Base-by-base conservation (phyloP, 2,329 filamentous ascomycete genomes). In the Talaromyces albobiverticillius region DNA sequence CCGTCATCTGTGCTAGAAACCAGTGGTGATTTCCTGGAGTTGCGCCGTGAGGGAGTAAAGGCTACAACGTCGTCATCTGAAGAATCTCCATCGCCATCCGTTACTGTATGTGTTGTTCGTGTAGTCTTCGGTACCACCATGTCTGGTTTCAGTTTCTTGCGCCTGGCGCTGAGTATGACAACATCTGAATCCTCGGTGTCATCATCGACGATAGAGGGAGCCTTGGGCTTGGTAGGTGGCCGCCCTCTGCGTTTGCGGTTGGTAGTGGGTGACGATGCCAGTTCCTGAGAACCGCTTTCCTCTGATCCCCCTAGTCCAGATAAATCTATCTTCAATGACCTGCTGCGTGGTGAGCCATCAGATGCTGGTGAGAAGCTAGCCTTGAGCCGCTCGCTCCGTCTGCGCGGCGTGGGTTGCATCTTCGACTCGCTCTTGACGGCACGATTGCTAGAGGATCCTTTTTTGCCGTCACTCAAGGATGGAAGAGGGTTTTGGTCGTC, bases 251-350 rank as follows among this genome's bases (percentile, higher is more conserved):
- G 51, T 54, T 67, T 67, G 50, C 61, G 62, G 34, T 46, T 45
- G 36, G 51, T 46, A 25, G n/a, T n/a, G n/a, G 66, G 59, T 14
- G 59, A 58, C 29, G 58, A 52, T 5, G 58, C 57, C 26, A 67
- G 53, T 32, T 68, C 65, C 14, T 67, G 65, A 14, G 61, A 67
- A 46, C 64, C 67, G 31, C 65, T 72, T 23, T 62, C 61, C 52
- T 66, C 66, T 26, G 64, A 43, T 18, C 62, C 63, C 8, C 59
- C 64, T 18, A 66, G 45, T 23, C 42, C 53, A 13, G 54, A 56
- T 10, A 59, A 8, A 34, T 55, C 46, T 3, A 52, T 34, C 20
- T 36, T 50, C 10, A 51, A 52, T 13, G 56, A 53, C 47, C 55
- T 56, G 32, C 54, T 51, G n/a, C 48, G 48, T 20, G 47, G 22